Base-by-base conservation (phyloP, 352 stramenopile species). In the Pythium sp. region DNA sequence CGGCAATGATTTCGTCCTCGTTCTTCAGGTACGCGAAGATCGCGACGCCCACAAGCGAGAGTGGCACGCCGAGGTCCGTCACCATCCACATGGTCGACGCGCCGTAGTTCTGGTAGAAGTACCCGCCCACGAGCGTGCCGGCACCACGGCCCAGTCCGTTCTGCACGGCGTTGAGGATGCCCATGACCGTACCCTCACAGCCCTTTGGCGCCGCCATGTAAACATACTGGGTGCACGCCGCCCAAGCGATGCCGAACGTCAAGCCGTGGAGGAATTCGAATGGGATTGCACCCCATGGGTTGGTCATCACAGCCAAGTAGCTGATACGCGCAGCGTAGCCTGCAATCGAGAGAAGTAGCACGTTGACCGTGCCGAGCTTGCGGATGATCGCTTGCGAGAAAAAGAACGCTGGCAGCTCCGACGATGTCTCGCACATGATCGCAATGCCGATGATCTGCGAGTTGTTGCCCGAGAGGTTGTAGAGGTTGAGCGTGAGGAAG, bases 401-500 rank as follows among this genome's bases (percentile, higher is more conserved):
- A 73, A 92, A 95, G 68, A 95, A 95, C 2, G 85, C 87, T 14
- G 87, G 87, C 5, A 95, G 70, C 72, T 95, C 87, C 14, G 85
- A 93, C 11, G 80, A 70, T 4, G 87, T 95, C 74, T 95, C 84
- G 64, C 84, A 91, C 78, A 89, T 76, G 62, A 92, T 93, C 15
- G 82, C 85, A 9, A 92, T 74, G n/a, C 87, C 85, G 41, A 95
- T 88, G 66, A 95, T 92, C 67, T 89, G 73, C 41, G 85, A 75
- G 56, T 91, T 89, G 32, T 80, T 58, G 41, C 75, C 78, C 63
- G 82, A 92, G 18, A 95, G 71, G 61, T 93, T 92, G 76, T 91
- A 93, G 26, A 95, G 70, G 58, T 95, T 89, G 47, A 95, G 72
- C 32, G 82, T 90, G 58, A 95, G 81, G 69, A 92, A 95, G 74